Evolutionary conservation across 2,329 filamentous ascomycete species (phyloP).

Genomic region (Fusarium sarcochroum): DNA sequence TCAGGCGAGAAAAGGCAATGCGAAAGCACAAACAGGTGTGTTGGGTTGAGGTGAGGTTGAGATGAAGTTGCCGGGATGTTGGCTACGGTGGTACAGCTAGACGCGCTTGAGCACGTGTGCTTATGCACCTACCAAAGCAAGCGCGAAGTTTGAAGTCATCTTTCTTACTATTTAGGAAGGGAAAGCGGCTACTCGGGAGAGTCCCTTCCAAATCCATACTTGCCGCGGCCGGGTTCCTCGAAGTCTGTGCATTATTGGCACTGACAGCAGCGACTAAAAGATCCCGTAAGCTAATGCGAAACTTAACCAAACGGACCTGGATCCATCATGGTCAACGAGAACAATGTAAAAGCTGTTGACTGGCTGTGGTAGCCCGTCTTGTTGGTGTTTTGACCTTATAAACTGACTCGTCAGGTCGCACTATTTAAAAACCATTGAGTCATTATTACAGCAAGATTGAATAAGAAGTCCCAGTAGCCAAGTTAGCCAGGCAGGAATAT

Average conservation of each 20-base stretch:
- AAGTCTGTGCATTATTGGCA: conserved; percentile 5
- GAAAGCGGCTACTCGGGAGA: conserved; percentile 2
- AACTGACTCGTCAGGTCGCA: too few relatives aligned
- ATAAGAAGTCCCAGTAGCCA: too few relatives aligned
- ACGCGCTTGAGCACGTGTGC: conserved; percentile 35
- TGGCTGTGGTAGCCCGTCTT: neutral
- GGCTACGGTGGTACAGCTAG: too few relatives aligned
- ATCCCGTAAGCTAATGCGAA: conserved; percentile 19
- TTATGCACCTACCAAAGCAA: conserved; percentile 28
- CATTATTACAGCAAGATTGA: too few relatives aligned
- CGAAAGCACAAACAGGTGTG: neutral
- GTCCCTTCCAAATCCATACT: conserved; percentile 40
- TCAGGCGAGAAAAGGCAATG: too few relatives aligned
- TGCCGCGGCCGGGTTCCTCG: conserved; percentile 41
- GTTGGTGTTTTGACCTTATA: too few relatives aligned
- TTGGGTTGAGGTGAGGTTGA: conserved; percentile 24
- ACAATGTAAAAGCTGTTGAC: neutral
- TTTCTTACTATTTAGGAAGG: conserved; percentile 13
- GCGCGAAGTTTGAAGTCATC: conserved; percentile 29
- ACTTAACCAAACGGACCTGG: neutral
- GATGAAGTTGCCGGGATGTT: conserved; percentile 15
- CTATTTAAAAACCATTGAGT: too few relatives aligned
- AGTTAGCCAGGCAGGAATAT: neutral
- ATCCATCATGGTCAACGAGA: neutral
- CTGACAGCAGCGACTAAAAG: conserved; percentile 22